Conservation (phyloP, 1,284 basidiomycete genomes). For the Moniliophthora roreri region DNA sequence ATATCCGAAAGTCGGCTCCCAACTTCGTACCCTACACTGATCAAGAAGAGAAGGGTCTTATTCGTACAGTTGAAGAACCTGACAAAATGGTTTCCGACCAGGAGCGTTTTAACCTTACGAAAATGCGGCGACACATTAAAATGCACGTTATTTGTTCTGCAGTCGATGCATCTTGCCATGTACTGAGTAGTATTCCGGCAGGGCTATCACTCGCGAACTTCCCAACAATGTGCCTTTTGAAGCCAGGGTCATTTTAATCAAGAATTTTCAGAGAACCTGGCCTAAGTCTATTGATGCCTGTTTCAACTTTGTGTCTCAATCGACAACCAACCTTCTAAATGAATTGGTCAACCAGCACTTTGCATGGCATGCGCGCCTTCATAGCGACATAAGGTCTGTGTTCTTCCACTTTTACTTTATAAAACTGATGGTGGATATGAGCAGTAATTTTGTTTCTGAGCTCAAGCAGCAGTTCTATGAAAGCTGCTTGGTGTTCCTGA, state of each 20-base stretch:
- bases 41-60: background rate
- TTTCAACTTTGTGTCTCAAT: conserved; percentile 26
- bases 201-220: conserved; percentile 27
- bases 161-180: background rate
- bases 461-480: conserved; percentile 24
- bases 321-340: conserved; percentile 12
- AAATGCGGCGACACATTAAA: background rate
- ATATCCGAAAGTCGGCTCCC: conserved; percentile 40
- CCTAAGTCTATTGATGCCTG: conserved; percentile 22
- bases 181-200: conserved; percentile 12
- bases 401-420: background rate
- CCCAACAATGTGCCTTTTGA: conserved; percentile 32
- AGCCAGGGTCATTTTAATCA: conserved; percentile 27
- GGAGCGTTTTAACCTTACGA: background rate
- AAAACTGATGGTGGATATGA: background rate
- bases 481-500: conserved; percentile 23
- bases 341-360: conserved; percentile 26
- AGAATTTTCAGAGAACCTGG: conserved; percentile 33
- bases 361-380: background rate
- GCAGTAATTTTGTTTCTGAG: conserved; percentile 23
- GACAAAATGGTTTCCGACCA: background rate
- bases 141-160: background rate
- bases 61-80: background rate
- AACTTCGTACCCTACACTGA: conserved; percentile 26
- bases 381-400: background rate